phyloP scores from a whole-genome alignment of 2,329 filamentous ascomycete species.

The Venturia oleaginea region DNA sequence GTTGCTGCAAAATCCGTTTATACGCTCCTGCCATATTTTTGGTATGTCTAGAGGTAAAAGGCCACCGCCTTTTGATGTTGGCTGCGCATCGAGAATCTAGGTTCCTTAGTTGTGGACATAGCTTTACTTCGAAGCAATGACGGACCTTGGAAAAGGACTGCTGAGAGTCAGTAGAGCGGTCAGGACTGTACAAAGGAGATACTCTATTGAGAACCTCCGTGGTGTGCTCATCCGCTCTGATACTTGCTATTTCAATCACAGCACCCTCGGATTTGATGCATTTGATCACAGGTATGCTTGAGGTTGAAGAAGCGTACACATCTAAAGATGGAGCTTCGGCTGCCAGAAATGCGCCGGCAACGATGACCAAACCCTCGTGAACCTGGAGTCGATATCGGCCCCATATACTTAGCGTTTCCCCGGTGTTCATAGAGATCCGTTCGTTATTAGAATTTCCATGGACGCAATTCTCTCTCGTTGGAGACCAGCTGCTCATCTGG shows the following conservation, averaged over 20 bases:
- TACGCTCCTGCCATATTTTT: slow-evolving; percentile 1
- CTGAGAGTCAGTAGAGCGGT: neutral
- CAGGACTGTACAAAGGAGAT: slow-evolving; percentile 3
- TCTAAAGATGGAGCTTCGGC: neutral
- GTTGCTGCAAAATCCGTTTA: slow-evolving; percentile 1
- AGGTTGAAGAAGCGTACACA: neutral
- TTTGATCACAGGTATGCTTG: slow-evolving; percentile 8
- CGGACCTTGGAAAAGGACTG: slow-evolving; percentile 3
- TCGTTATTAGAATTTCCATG: neutral
- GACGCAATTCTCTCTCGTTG: neutral
- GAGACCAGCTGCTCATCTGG: slow-evolving; percentile 4
- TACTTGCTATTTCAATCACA: neutral
- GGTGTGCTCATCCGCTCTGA: neutral
- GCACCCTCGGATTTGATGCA: slow-evolving; percentile 10
- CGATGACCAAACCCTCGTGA: neutral
- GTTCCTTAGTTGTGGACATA: neutral
- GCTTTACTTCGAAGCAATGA: neutral
- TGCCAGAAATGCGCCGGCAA: neutral
- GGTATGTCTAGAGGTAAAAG: neutral
- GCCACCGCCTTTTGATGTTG: neutral
- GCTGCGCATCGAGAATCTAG: neutral
- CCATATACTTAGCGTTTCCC: neutral
- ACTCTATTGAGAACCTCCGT: neutral
- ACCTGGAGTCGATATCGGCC: slow-evolving; percentile 4
- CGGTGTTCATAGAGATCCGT: neutral